A percentile compares a stretch with the other conserved stretches of the same genome.
Evolutionary conservation across 441 rosid genomes (phyloP).

Genomic region (Oxalis stricta): DNA sequence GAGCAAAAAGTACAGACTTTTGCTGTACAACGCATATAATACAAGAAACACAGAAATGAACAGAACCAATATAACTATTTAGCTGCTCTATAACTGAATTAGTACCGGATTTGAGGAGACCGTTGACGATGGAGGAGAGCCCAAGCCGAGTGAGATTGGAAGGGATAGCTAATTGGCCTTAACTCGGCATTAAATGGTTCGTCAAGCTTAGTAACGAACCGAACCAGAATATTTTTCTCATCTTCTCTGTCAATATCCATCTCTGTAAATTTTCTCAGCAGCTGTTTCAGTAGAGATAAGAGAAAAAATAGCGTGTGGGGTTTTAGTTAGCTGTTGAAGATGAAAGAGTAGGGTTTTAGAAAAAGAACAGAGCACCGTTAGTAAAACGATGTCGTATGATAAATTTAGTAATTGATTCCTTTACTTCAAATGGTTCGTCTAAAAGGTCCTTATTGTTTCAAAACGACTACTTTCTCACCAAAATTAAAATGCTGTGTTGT

Average conservation of each 20-base stretch:
- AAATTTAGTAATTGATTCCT: too few relatives aligned
- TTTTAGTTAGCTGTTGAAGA: background rate
- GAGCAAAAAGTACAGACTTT: too few relatives aligned
- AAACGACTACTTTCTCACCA: too few relatives aligned
- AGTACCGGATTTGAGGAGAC: slow-evolving; percentile 50
- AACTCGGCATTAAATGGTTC: slow-evolving; percentile 41
- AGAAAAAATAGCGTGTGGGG: slow-evolving; percentile 3
- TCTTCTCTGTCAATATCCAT: slow-evolving; percentile 34
- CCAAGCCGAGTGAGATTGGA: slow-evolving; percentile 75
- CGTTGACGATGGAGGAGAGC: slow-evolving; percentile 73
- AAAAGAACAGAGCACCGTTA: too few relatives aligned
- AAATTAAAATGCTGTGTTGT: too few relatives aligned
- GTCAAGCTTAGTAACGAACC: slow-evolving; percentile 69
- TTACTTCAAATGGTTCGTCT: too few relatives aligned
- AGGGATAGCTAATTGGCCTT: slow-evolving; percentile 65
- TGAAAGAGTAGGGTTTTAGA: slow-evolving; percentile 13
- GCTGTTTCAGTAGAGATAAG: background rate
- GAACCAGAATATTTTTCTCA: slow-evolving; percentile 50
- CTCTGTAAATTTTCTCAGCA: background rate
- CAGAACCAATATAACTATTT: too few relatives aligned
- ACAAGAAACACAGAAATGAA: background rate
- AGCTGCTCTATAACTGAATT: background rate
- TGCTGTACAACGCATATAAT: too few relatives aligned
- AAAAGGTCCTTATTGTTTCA: too few relatives aligned
- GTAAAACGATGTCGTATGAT: too few relatives aligned